These are phyloP conservation scores for Penicillium sp. DNA, from an alignment of 2,329 filamentous ascomycete genomes.

Conservation along the genomic window DNA sequence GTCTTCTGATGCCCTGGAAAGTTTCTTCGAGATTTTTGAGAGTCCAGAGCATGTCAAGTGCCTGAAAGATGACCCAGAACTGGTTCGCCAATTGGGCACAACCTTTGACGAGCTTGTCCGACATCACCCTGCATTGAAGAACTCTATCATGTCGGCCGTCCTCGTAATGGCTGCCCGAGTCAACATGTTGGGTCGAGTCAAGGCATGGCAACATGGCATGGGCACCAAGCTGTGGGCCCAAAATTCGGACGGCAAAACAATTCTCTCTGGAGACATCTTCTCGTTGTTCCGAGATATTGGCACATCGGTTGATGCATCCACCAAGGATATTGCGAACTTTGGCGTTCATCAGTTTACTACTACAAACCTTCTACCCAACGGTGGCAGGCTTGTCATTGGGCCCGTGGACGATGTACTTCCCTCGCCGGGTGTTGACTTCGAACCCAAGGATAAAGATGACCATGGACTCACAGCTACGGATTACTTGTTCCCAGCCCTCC, in stretches of 20 bases:
- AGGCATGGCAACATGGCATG: slow-evolving; percentile 65
- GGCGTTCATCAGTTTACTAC: slow-evolving; percentile 32
- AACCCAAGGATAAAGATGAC: slow-evolving; percentile 50
- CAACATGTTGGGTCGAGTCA: slow-evolving; percentile 65
- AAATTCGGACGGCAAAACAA: slow-evolving; percentile 55
- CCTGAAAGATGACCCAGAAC: slow-evolving; percentile 69
- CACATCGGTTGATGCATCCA: slow-evolving; percentile 23
- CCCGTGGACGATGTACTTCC: slow-evolving; percentile 30
- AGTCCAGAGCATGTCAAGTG: slow-evolving; percentile 83
- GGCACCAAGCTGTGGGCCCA: slow-evolving; percentile 74
- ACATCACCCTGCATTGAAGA: slow-evolving; percentile 81
- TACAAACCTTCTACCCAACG: slow-evolving; percentile 35
- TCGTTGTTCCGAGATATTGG: slow-evolving; percentile 38
- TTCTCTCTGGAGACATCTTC: slow-evolving; percentile 55
- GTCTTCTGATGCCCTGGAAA: slow-evolving; percentile 73
- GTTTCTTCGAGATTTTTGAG: slow-evolving; percentile 94
- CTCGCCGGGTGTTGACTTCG: slow-evolving; percentile 25
- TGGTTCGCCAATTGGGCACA: slow-evolving; percentile 70
- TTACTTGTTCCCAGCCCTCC: slow-evolving; percentile 71
- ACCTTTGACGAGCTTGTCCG: slow-evolving; percentile 92
- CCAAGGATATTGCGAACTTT: slow-evolving; percentile 24
- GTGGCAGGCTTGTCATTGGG: slow-evolving; percentile 34
- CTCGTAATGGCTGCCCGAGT: slow-evolving; percentile 85
- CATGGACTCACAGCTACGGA: slow-evolving; percentile 56
- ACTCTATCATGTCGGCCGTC: slow-evolving; percentile 76